Percentiles rank a stretch among this genome's conserved stretches.
Conservation (phyloP, 176 grass and related monocot species). For the Juncus inflexus region DNA sequence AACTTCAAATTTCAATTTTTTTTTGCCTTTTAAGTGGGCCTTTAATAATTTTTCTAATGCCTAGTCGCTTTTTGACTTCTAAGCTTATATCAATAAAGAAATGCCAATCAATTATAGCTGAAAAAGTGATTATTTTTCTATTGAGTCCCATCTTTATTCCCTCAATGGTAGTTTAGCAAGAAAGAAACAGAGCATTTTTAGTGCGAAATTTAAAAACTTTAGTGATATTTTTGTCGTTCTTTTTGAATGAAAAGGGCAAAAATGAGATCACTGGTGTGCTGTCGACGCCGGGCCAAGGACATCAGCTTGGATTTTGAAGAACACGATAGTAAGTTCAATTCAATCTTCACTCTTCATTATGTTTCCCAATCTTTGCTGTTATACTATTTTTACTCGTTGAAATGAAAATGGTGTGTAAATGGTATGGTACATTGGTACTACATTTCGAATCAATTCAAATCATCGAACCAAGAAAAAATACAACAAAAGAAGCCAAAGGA, state of each 20-base stretch:
- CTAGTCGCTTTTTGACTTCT: constrained; percentile 13
- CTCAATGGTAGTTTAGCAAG: constrained; percentile 1
- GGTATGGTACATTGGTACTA: neutral
- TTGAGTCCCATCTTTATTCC: constrained; percentile 13
- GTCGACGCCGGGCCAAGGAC: constrained; percentile 86
- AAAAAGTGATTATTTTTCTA: constrained; percentile 21
- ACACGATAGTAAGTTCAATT: constrained; percentile 54
- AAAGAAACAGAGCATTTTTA: neutral
- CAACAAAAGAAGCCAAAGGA: neutral
- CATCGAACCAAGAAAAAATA: constrained; percentile 1
- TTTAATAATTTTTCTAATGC: constrained; percentile 21
- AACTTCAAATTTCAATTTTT: constrained; percentile 21
- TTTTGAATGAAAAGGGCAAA: constrained; percentile 30
- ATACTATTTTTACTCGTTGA: neutral
- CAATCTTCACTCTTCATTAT: neutral
- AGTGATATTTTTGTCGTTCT: neutral
- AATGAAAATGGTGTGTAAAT: neutral
- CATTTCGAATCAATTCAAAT: constrained; percentile 32
- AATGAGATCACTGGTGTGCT: constrained; percentile 87
- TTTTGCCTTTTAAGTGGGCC: constrained; percentile 15
- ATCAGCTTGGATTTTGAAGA: constrained; percentile 96
- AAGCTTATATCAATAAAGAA: constrained; percentile 11
- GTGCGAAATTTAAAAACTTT: constrained; percentile 28
- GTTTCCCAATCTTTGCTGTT: neutral
- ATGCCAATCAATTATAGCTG: constrained; percentile 16